phyloP scores from a whole-genome alignment of 306 rosid genomes.

The Crotalaria pallida region DNA sequence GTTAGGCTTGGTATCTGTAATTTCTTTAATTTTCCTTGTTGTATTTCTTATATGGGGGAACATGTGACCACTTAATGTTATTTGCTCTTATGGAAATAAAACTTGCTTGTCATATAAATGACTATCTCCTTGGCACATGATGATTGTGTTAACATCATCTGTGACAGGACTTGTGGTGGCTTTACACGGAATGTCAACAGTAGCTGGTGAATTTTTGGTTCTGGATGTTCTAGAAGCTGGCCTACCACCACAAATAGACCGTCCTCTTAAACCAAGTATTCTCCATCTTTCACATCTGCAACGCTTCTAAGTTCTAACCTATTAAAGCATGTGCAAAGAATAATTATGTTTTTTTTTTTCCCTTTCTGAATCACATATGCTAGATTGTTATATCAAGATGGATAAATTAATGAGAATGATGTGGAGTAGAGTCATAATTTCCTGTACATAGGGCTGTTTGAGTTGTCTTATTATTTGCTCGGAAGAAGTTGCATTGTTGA shows the following conservation, averaged over 20 bases:
- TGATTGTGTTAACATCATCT: slow-evolving; percentile 26
- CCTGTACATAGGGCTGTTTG: slow-evolving; percentile 4
- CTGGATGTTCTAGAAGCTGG: slow-evolving; percentile 84
- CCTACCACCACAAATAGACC: slow-evolving; percentile 81
- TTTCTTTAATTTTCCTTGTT: neutral
- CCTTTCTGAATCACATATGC: neutral
- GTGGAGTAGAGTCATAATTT: slow-evolving; percentile 10
- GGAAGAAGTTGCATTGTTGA: slow-evolving; percentile 7
- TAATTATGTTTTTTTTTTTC: neutral
- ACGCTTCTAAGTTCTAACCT: slow-evolving; percentile 19
- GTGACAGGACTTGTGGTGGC: slow-evolving; percentile 68
- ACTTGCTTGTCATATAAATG: neutral
- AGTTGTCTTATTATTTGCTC: neutral
- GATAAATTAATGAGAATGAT: slow-evolving; percentile 1
- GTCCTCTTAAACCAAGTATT: slow-evolving; percentile 65
- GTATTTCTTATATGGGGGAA: neutral
- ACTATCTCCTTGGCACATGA: neutral
- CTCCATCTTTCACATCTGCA: slow-evolving; percentile 15
- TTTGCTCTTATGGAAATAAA: slow-evolving; percentile 2
- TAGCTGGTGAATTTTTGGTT: slow-evolving; percentile 72
- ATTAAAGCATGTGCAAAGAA: neutral
- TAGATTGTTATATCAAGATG: neutral
- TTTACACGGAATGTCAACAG: slow-evolving; percentile 70
- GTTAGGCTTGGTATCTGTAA: slow-evolving; percentile 6
- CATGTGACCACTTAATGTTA: neutral